Evolutionary conservation across 148 eudicot genomes (phyloP).

Genomic region (Polygonum maritimum): DNA sequence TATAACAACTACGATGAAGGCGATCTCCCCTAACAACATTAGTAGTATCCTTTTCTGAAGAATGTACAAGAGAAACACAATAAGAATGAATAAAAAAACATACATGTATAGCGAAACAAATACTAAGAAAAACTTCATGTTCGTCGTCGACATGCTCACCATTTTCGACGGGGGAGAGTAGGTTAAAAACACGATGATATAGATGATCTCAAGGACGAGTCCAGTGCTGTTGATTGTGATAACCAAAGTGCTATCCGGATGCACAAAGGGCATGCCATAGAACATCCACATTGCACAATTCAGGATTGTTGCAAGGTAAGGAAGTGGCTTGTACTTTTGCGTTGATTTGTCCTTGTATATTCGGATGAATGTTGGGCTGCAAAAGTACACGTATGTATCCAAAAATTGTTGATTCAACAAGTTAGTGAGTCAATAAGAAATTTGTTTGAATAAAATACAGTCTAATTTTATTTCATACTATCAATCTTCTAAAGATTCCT

Average conservation of each 20-base stretch:
- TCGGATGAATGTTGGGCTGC: conserved; percentile 52
- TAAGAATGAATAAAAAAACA: neutral
- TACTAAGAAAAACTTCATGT: neutral
- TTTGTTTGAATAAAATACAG: no score
- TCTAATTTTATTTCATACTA: no score
- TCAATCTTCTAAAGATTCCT: no score
- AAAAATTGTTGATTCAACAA: neutral
- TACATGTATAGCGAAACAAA: neutral
- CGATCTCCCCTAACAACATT: conserved; percentile 18
- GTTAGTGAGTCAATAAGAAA: no score
- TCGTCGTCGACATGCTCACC: conserved; percentile 19
- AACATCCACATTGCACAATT: conserved; percentile 73
- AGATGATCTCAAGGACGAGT: conserved; percentile 32
- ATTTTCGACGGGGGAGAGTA: conserved; percentile 33
- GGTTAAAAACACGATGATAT: conserved; percentile 40
- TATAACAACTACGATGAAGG: conserved; percentile 25
- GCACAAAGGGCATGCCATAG: conserved; percentile 64
- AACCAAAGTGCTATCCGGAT: conserved; percentile 57
- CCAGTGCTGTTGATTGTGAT: conserved; percentile 64
- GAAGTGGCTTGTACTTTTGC: conserved; percentile 52
- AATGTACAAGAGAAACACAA: no score
- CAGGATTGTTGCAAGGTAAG: conserved; percentile 54
- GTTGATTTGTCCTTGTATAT: conserved; percentile 55
- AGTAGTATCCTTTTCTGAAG: conserved; percentile 38
- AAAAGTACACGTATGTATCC: neutral